phyloP scores from a whole-genome alignment of 202 grass and related monocot species.

The Zizania palustris region DNA sequence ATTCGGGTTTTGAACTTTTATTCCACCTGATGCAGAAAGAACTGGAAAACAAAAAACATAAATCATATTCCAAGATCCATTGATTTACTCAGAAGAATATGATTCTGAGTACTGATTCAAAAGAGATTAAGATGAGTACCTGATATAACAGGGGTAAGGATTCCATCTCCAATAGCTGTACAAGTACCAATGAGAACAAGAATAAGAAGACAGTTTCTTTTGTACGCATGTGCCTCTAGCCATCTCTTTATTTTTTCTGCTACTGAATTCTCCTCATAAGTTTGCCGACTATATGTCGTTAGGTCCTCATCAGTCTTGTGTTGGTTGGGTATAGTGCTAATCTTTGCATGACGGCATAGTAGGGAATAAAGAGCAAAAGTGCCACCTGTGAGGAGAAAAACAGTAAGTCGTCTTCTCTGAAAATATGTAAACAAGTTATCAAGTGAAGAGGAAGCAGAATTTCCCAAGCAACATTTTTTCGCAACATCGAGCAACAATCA shows the following conservation, averaged over 20 bases:
- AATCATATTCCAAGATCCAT: slow-evolving; percentile 18
- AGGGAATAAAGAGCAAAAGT: slow-evolving; percentile 98
- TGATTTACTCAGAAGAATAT: slow-evolving; percentile 25
- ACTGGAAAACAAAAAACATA: slow-evolving; percentile 55
- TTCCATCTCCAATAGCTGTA: slow-evolving; percentile 98
- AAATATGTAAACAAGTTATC: slow-evolving; percentile 10
- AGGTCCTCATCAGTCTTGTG: slow-evolving; percentile 88
- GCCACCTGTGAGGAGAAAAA: slow-evolving; percentile 61
- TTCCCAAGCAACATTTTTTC: neutral
- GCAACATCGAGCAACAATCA: slow-evolving; percentile 3
- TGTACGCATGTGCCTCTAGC: slow-evolving; percentile 78
- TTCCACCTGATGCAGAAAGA: slow-evolving; percentile 96
- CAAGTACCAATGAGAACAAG: slow-evolving; percentile 93
- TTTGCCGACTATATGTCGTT: slow-evolving; percentile 89
- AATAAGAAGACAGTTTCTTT: slow-evolving; percentile 87
- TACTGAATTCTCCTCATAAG: slow-evolving; percentile 80
- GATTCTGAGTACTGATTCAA: slow-evolving; percentile 15
- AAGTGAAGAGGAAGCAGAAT: slow-evolving; percentile 22
- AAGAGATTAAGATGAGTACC: slow-evolving; percentile 46
- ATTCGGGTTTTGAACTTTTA: slow-evolving; percentile 71
- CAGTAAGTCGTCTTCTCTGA: neutral
- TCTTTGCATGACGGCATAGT: slow-evolving; percentile 93
- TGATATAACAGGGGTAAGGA: slow-evolving; percentile 97
- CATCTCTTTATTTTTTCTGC: slow-evolving; percentile 87
- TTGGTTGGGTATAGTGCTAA: slow-evolving; percentile 96